Evolutionary conservation across 2,329 filamentous ascomycete species (phyloP).

Genomic region (Phialemoniopsis sp.): DNA sequence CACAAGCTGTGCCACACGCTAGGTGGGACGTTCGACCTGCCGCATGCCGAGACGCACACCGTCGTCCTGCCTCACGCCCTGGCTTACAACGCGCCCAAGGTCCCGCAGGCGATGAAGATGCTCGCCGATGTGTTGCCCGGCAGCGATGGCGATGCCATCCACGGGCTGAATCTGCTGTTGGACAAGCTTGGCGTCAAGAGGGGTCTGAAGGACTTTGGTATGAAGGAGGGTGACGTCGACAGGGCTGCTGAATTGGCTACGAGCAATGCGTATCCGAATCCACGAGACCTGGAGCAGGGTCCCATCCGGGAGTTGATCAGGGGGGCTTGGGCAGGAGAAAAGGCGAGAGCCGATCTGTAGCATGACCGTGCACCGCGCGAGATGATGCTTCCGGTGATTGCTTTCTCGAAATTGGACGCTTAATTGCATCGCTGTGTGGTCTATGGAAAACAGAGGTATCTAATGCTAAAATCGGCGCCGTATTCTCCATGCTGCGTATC

Average conservation of each 20-base stretch:
- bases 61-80: slow-evolving; percentile 58
- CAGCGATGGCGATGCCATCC: slow-evolving; percentile 53
- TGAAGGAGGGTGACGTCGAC: slow-evolving; percentile 53
- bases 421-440: too few species aligned
- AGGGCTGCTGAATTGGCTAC: slow-evolving; percentile 51
- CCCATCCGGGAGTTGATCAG: slow-evolving; percentile 50
- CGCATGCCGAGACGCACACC: slow-evolving; percentile 62
- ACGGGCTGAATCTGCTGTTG: slow-evolving; percentile 51
- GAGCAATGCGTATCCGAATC: slow-evolving; percentile 54
- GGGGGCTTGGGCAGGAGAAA: slow-evolving; percentile 52
- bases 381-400: too few species aligned
- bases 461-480: too few species aligned
- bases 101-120: slow-evolving; percentile 46
- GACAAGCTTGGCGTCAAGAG: slow-evolving; percentile 46
- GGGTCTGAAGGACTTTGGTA: slow-evolving; percentile 46
- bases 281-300: slow-evolving; percentile 42
- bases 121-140: slow-evolving; percentile 50
- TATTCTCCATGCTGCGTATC: too few species aligned
- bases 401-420: too few species aligned
- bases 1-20: slow-evolving; percentile 65
- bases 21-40: slow-evolving; percentile 58
- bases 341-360: slow-evolving; percentile 43
- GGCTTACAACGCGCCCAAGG: slow-evolving; percentile 55
- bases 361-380: too few species aligned
- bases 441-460: too few species aligned